Evolutionary conservation across 2,329 filamentous ascomycete genomes (phyloP).

Genomic region (Elsinoe ampelina): DNA sequence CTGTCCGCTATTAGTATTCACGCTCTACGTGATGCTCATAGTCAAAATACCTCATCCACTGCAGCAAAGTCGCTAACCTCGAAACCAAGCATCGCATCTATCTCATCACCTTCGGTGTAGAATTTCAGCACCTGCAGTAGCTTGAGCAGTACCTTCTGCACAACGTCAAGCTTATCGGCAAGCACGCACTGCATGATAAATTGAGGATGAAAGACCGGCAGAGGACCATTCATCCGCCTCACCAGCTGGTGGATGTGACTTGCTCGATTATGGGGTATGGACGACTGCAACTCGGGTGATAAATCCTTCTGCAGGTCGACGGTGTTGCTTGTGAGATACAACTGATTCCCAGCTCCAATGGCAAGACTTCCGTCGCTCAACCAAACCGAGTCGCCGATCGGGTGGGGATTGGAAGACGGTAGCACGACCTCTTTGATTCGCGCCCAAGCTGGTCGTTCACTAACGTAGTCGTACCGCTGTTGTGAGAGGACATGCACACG

Average conservation of each 20-base stretch:
- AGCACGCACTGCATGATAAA: conserved; percentile 81
- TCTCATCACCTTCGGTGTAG: conserved; percentile 66
- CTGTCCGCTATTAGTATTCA: background rate
- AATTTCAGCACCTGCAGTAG: conserved; percentile 73
- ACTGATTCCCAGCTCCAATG: conserved; percentile 81
- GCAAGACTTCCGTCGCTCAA: conserved; percentile 74
- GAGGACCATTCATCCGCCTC: conserved; percentile 70
- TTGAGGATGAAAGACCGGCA: conserved; percentile 88
- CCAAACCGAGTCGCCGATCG: conserved; percentile 91
- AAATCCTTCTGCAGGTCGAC: conserved; percentile 56
- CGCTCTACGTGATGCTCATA: background rate
- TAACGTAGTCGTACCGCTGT: conserved; percentile 84
- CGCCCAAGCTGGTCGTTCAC: conserved; percentile 82
- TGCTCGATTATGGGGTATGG: conserved; percentile 39
- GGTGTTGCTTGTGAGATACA: conserved; percentile 75
- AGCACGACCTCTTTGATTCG: conserved; percentile 74
- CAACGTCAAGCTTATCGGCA: conserved; percentile 62
- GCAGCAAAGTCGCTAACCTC: conserved; percentile 41
- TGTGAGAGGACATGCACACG: conserved; percentile 74
- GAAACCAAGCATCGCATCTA: conserved; percentile 67
- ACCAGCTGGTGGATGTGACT: conserved; percentile 74
- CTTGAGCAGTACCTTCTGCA: conserved; percentile 62
- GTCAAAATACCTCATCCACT: conserved; percentile 34
- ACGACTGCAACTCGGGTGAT: conserved; percentile 45
- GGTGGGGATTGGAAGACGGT: conserved; percentile 65